A percentile compares a stretch with the other conserved stretches of the same genome.
These are phyloP conservation scores for Saccharomycopsis sp. DNA, from an alignment of 805 yeast species.

Conservation along the genomic window DNA sequence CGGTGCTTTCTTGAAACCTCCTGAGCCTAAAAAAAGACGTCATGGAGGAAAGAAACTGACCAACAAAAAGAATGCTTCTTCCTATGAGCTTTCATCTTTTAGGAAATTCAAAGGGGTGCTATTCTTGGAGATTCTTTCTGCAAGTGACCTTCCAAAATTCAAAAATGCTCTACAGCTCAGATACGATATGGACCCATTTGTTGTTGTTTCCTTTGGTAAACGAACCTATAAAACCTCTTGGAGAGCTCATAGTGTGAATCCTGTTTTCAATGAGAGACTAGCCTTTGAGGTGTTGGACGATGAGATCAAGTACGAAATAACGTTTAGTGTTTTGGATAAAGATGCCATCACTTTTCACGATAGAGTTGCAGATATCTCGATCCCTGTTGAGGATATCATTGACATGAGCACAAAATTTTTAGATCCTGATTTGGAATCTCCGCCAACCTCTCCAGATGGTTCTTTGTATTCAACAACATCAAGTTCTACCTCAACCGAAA, in stretches of 20 bases:
- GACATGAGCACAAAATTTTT: slow-evolving; percentile 18
- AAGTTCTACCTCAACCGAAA: background rate
- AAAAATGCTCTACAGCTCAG: slow-evolving; percentile 56
- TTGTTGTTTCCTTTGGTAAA: slow-evolving; percentile 82
- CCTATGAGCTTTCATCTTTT: slow-evolving; percentile 31
- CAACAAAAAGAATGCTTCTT: slow-evolving; percentile 8
- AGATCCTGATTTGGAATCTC: slow-evolving; percentile 12
- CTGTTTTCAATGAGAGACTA: slow-evolving; percentile 70
- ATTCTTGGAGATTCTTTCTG: slow-evolving; percentile 66
- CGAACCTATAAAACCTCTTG: slow-evolving; percentile 80
- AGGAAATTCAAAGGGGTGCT: slow-evolving; percentile 55
- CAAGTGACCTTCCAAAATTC: slow-evolving; percentile 71
- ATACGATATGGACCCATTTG: slow-evolving; percentile 95
- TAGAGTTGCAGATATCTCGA: slow-evolving; percentile 56
- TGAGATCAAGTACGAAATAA: slow-evolving; percentile 58
- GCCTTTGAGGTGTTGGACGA: slow-evolving; percentile 66
- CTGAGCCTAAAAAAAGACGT: background rate
- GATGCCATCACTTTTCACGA: slow-evolving; percentile 81
- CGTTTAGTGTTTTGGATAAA: slow-evolving; percentile 71
- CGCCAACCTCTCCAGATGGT: background rate
- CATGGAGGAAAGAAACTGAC: no score
- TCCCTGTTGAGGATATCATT: slow-evolving; percentile 46
- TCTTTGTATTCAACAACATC: slow-evolving; percentile 22
- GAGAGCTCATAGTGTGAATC: slow-evolving; percentile 73
- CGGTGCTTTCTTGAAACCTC: background rate